Evolutionary conservation across 2,329 filamentous ascomycete genomes (phyloP), one percentile per base, ranked within the genome.

Genomic region (Pseudogymnoascus sp.): DNA sequence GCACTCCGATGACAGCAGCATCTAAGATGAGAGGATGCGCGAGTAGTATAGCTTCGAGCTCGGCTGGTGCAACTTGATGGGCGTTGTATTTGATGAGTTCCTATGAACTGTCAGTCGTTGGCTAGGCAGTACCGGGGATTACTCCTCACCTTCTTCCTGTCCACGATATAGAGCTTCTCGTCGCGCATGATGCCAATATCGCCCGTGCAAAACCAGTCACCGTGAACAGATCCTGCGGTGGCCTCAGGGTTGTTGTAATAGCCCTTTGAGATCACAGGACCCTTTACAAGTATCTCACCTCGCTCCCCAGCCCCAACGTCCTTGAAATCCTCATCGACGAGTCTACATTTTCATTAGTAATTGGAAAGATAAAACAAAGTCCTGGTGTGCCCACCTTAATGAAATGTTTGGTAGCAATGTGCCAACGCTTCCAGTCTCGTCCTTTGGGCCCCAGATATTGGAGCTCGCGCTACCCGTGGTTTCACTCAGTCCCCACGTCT

Each of bases 401-500:
- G 23, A 54, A 54, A 83, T 85, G 71, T 93, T 95, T 19, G 90
- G 81, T 67, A 84, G 80, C 21, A 91, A 72, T 74, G 90, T 85
- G 62, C 89, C 90, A 1, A 93, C 89, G 65, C 69, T 80, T 70
- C 74, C 75, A 34, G 78, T 77, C 2, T 72, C 67, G 4, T 75
- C 77, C 4, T 71, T 75, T 64, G 83, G 74, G 0, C 71, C 77
- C 0, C 86, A 83, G 67, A 89, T 80, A 82, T 86, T 92, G 6
- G 80, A 81, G 14, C 90, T 80, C n/a, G 83, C 79, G 0, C 88
- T 86, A 74, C 90, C 93, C 0, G 90, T 95, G 2, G 83, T 77
- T 73, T 95, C 91, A 1, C 90, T 95, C 90, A 96, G 93, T 4
- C 92, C 92, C 89, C 90, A 96, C 6, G 64, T 67, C 41, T 70